Evolutionary conservation across 2,329 filamentous ascomycete genomes (phyloP), one percentile per base, ranked within the genome.

Genomic region (Pestalotiopsis sp.): DNA sequence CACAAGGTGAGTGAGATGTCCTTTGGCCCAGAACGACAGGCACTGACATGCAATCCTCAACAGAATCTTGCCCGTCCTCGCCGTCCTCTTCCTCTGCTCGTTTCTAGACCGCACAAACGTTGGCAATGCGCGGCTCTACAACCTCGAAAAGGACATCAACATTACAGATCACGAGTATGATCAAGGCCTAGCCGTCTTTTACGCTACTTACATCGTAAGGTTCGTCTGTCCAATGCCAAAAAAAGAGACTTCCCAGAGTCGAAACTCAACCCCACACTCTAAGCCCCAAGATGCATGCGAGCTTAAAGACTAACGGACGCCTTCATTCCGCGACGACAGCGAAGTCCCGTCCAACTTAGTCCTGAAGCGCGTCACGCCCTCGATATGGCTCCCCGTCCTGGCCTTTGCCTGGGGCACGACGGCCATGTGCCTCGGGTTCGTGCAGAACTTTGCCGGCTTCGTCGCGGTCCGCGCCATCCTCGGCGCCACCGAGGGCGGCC

Each of bases 101-200:
- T 86, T 86, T 70, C 82, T 87, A 64, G 91, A 93, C 77, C 85
- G 91, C 57, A 92, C 90, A n/a, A 93, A 93, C 75, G 89, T 93
- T 49, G 91, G 91, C 49, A 92, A 93, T 74, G 91, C 90, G 27
- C 89, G 89, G 70, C 88, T 92, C 4, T 84, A 91, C 65, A 87
- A 88, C 0, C 82, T 93, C 14, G 87, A 91, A 72, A 72, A 80
- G 1, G 87, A 90, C 73, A 77, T 91, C 2, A 75, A 80, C 59
- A 88, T 93, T 71, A 86, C 80, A 4, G 87, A 90, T 68, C 80
- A 84, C 67, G 88, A 92, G 74, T 93, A 92, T 77, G 87, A 89
- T 62, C 85, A 88, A 57, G 90, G 89, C 1, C 80, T 92, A 38
- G 85, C 88, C 13, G 87, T 90, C 1, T 92, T 90, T 74, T 92